These are phyloP conservation scores for Chaetomium tenue DNA, from an alignment of 495 filamentous ascomycete genomes.

Conservation along the genomic window DNA sequence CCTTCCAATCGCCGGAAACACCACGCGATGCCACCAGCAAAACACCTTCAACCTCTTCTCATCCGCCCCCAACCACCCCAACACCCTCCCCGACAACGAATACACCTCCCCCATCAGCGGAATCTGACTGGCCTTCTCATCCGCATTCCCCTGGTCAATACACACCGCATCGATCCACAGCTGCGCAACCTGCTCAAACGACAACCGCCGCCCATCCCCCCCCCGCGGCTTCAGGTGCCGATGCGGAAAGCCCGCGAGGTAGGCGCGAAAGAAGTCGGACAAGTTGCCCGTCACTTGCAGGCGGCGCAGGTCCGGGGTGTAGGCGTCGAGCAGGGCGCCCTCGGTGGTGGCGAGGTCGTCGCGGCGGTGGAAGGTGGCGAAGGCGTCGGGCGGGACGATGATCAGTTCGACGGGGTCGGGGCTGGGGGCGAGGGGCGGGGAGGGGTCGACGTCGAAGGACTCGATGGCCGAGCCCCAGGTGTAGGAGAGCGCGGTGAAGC, in stretches of 20 bases:
- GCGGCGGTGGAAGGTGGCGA: conserved; percentile 9
- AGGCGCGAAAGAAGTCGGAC: conserved; percentile 18
- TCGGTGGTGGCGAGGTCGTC: conserved; percentile 11
- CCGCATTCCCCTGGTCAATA: conserved; percentile 29
- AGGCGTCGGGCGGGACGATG: conserved; percentile 8
- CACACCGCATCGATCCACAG: conserved; percentile 33
- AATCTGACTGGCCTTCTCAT: conserved; percentile 31
- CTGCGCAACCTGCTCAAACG: conserved; percentile 4
- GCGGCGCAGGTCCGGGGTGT: conserved; percentile 10
- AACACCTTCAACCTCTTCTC: conserved; percentile 13
- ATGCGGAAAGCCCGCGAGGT: conserved; percentile 9
- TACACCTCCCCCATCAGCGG: conserved; percentile 34
- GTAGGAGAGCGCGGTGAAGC: conserved; percentile 22
- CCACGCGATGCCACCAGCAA: conserved; percentile 16
- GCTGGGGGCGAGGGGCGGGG: background rate
- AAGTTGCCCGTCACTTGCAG: conserved; percentile 14
- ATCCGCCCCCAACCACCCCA: conserved; percentile 20
- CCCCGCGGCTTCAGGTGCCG: background rate
- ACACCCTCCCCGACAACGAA: conserved; percentile 21
- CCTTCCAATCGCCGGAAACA: conserved; percentile 3
- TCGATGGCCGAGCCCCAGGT: conserved; percentile 22
- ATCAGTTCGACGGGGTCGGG: conserved; percentile 12
- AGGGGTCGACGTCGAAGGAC: conserved; percentile 3
- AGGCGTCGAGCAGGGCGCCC: conserved; percentile 13
- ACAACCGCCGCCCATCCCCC: background rate